Evolutionary conservation across 225 moss, liverwort and hornwort genomes (phyloP).

Genomic region (Straminergon stramineum): DNA sequence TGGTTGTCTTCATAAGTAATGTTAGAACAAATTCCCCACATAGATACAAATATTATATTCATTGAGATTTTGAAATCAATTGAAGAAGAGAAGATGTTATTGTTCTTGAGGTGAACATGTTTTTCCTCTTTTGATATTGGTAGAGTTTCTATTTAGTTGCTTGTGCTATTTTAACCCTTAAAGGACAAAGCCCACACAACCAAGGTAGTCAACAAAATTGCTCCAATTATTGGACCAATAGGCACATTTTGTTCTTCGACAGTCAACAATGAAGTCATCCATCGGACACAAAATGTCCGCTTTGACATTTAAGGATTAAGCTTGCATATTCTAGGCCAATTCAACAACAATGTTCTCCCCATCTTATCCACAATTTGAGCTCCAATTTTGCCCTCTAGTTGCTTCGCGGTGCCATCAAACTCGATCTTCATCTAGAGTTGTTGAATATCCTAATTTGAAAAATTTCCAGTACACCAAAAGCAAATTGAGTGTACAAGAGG

Average conservation of each 20-base stretch:
- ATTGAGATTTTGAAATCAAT: background rate
- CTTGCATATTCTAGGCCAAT: conserved; percentile 77
- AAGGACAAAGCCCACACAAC: too few species aligned
- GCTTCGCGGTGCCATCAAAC: conserved; percentile 34
- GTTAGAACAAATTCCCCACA: background rate
- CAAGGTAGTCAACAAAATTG: too few species aligned
- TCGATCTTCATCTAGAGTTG: conserved; percentile 61
- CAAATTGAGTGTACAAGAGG: background rate
- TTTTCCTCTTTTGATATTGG: conserved; percentile 14
- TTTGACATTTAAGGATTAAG: too few species aligned
- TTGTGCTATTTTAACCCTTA: conserved; percentile 38
- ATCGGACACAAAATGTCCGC: too few species aligned
- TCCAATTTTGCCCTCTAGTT: conserved; percentile 55
- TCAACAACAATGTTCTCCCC: conserved; percentile 69
- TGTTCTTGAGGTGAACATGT: conserved; percentile 11
- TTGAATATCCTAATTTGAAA: conserved; percentile 70
- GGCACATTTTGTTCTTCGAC: too few species aligned
- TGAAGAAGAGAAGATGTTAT: background rate
- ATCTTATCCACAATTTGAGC: conserved; percentile 76
- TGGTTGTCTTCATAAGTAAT: background rate
- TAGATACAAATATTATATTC: background rate
- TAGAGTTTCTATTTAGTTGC: conserved; percentile 38
- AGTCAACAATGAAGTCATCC: too few species aligned
- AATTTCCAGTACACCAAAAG: background rate
- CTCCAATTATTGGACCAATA: too few species aligned